These are phyloP conservation scores for Mycena leptocephala DNA, from an alignment of 768 basidiomycete species.

Conservation along the genomic window DNA sequence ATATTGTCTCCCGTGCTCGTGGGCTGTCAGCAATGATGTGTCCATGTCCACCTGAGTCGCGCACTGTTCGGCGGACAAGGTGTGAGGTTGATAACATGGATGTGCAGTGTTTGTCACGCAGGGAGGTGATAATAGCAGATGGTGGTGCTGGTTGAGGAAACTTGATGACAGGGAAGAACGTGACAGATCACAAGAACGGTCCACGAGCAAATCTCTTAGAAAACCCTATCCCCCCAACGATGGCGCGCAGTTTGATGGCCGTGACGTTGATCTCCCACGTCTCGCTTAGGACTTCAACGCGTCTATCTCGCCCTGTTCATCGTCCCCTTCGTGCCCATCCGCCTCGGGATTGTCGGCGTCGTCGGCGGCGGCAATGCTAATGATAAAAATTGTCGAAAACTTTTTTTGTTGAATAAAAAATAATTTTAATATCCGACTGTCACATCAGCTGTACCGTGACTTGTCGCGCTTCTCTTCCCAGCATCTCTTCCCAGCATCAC, in stretches of 20 bases:
- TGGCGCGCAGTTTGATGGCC: neutral
- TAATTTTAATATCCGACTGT: neutral
- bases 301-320: neutral
- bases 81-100: too few relatives aligned
- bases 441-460: neutral
- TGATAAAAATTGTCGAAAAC: neutral
- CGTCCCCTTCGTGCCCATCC: neutral
- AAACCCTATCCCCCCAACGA: neutral
- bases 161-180: too few relatives aligned
- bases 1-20: neutral
- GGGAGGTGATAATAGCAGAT: too few relatives aligned
- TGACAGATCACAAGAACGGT: too few relatives aligned
- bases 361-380: neutral
- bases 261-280: neutral
- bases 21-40: neutral
- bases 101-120: too few relatives aligned
- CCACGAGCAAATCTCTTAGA: neutral
- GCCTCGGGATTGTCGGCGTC: neutral
- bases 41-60: too few relatives aligned
- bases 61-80: too few relatives aligned
- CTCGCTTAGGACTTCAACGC: neutral
- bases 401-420: neutral
- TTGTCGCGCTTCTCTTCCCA: neutral
- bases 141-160: too few relatives aligned
- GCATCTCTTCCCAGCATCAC: neutral